Base-by-base conservation (phyloP, 352 stramenopile species). In the Globisporangium emineosum region DNA sequence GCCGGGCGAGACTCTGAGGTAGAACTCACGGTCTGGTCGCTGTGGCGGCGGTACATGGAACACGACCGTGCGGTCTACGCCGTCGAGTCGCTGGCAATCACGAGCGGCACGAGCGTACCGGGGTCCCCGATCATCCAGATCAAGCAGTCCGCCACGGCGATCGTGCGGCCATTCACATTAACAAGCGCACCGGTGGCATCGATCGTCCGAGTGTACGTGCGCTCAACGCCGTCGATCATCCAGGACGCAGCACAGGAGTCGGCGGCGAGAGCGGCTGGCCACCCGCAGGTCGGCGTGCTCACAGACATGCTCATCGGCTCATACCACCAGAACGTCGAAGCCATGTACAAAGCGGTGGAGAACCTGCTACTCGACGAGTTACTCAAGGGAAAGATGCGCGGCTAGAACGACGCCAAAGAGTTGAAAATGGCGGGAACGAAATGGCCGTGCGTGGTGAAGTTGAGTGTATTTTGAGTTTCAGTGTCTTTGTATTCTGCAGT, bases 281-380 rank as follows among this genome's bases (percentile, higher is more conserved):
- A 68, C 21, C 55, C 63, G 23, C 55, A 63, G 10, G 57, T 68
- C 33, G 63, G 63, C 23, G 53, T 68, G 56, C 63, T 68, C 55
- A 68, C 63, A 7, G 63, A 68, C 37, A 53, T 68, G 33, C 45
- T 68, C 63, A 63, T 68, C 25, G 63, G 55, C 25, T 49, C 57
- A 27, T 63, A 64, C 45, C 63, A 68, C 45, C 63, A 68, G 49
- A 68, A 68, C 63, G 62, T 68, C 21, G 57, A 68, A 42, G 43
- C 52, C 55, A 63, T 68, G 45, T 64, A 68, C 56, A 63, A 68
- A 25, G 63, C 63, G 13, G 55, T 68, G n/a, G 63, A 68, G 50
- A 68, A 68, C 47, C 29, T 64, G 37, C 47, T 68, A 13, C 47
- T 68, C 9, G 57, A 67, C 53, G 62, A 67, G 21, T 50, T 67